Base-by-base conservation (phyloP, 176 grass and related monocot genomes). In the Bolboschoenus planiculmis region DNA sequence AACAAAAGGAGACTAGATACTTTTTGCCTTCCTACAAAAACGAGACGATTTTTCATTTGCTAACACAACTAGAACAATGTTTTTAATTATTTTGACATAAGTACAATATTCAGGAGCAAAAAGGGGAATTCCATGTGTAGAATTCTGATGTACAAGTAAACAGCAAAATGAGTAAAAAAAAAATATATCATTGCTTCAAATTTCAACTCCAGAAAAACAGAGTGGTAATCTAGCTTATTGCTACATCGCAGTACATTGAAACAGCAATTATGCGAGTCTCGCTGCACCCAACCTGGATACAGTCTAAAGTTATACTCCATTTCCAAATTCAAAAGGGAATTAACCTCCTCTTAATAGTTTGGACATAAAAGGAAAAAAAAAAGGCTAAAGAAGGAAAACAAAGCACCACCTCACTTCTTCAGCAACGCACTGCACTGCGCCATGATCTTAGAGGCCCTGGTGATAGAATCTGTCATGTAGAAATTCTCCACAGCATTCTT, bases 391-490 rank as follows among this genome's bases (percentile, higher is more conserved):
- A 62, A 82, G 43, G 24, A 62, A 63, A 46, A 59, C 26, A 66
- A 82, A 82, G 54, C 18, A 9, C 24, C 58, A 46, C 40, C 64
- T 93, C 89, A 99, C 63, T 99, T 96, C 86, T 90, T 96, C 86
- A 86, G 57, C 85, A 92, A 66, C n/a, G 91, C 91, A 26, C 91
- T 96, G 81, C 97, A 99, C 86, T 99, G 97, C 6, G 91, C 97
- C 97, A 99, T 99, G 5, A 99, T 96, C 86, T 99, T 99, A 2
- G 97, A 99, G 20, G 97, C 97, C 78, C 97, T 85, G 33, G 93
- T 96, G 23, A 99, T 99, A 11, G 91, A 83, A 81, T 99, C 91
- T 2, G 97, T 99, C 93, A 99, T 96, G 79, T 93, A 99, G 85
- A 99, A 96, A 79, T 99, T 99, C 55, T 93, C 89, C 43, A 99